These are phyloP conservation scores for Elsinoe ampelina DNA, from an alignment of 2,329 filamentous ascomycete genomes.

Conservation along the genomic window DNA sequence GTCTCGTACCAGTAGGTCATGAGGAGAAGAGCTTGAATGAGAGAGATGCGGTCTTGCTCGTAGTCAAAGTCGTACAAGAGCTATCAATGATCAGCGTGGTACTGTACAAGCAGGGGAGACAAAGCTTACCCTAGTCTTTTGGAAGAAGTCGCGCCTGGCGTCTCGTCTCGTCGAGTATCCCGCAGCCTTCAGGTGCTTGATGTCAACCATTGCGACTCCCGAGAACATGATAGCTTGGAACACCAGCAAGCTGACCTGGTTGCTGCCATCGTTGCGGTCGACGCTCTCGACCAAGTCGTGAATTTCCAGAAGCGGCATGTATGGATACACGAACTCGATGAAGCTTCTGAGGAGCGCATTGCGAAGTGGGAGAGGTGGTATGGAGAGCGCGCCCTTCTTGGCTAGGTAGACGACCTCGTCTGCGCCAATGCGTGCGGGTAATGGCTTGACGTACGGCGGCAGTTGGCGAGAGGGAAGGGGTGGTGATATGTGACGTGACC, in stretches of 20 bases:
- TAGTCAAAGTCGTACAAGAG: constrained; percentile 93
- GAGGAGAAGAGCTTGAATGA: constrained; percentile 79
- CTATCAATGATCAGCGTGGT: constrained; percentile 32
- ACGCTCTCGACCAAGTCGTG: constrained; percentile 53
- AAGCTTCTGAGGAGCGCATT: constrained; percentile 75
- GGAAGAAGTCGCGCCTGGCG: constrained; percentile 80
- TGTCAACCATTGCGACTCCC: constrained; percentile 78
- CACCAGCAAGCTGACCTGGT: constrained; percentile 70
- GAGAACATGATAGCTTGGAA: constrained; percentile 96
- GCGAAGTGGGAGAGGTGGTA: constrained; percentile 62
- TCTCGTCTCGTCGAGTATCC: constrained; percentile 71
- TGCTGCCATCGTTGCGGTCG: constrained; percentile 56
- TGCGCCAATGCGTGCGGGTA: constrained; percentile 64
- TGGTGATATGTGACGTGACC: constrained; percentile 9
- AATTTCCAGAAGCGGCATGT: constrained; percentile 76
- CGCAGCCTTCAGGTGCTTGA: constrained; percentile 62
- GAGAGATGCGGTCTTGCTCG: constrained; percentile 76
- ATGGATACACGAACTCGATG: constrained; percentile 83
- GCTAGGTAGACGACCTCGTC: constrained; percentile 79
- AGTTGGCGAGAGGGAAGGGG: constrained; percentile 33
- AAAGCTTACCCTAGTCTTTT: constrained; percentile 66
- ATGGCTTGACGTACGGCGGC: constrained; percentile 65
- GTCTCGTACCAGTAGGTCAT: constrained; percentile 99
- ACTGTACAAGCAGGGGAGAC: neutral
- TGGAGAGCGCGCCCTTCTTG: constrained; percentile 71